Base-by-base conservation (phyloP, 371 early-diverging fungal species). In the Actinomucor elegans region DNA sequence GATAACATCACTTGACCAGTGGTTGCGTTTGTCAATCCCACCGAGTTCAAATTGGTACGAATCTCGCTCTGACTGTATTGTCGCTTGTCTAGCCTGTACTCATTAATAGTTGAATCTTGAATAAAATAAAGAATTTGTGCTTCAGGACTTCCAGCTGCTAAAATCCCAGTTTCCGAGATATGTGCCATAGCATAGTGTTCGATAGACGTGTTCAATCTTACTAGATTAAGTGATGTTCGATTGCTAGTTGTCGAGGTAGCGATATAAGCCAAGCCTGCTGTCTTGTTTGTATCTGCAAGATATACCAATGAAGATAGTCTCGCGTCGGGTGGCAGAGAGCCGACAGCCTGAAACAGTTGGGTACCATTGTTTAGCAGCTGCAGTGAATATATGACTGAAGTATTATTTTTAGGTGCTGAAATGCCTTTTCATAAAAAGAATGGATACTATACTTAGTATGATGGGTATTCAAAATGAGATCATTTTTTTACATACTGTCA, bases 71-170 rank as follows among this genome's bases (percentile, higher is more conserved):
- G 35, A 9, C 24, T 32, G 11, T 48, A 48, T 14, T 56, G 33
- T 17, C 23, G 1, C 1, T 20, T 17, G 10, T 40, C 56, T 10
- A 56, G 21, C n/a, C 43, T 40, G 24, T 56, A 56, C 6, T 27
- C 29, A 5, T 40, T 35, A 4, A 56, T 35, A 2, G 26, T 17
- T 21, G 41, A 6, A 5, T 20, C 14, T 18, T 56, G 43, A 14
- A 56, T 27, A 20, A 42, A 33, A 21, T 48, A 56, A 4, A 56
- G 29, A 15, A 5, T 33, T 29, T 40, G 47, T 21, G 42, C 44
- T 23, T 10, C 7, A 3, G 21, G 4, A 1, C 54, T 38, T 14
- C 37, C 46, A 10, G 27, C 43, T 10, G 56, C 43, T 11, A 56
- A 43, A 0, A 48, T 21, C 10, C 48, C 56, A 12, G n/a, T 9